phyloP scores from a whole-genome alignment of 495 filamentous ascomycete genomes.

The Cenococcum geophilum region DNA sequence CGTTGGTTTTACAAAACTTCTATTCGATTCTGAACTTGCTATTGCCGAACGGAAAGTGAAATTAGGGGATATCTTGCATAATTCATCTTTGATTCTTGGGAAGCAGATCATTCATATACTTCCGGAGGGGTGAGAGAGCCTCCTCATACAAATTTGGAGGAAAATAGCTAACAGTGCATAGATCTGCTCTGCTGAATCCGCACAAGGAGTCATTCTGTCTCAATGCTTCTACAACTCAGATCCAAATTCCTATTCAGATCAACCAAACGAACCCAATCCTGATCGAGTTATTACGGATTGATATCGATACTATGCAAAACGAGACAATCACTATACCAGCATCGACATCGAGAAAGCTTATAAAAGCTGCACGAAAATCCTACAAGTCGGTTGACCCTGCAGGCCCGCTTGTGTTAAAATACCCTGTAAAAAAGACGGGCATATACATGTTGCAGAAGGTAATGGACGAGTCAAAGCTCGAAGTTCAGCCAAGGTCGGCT shows the following conservation, averaged over 20 bases:
- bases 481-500: constrained; percentile 68
- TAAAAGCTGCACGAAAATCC: constrained; percentile 54
- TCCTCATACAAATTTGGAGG: neutral
- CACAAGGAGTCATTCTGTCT: constrained; percentile 70
- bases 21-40: constrained; percentile 85
- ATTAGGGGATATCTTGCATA: constrained; percentile 75
- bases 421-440: constrained; percentile 71
- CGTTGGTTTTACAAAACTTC: constrained; percentile 58
- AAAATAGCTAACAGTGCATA: constrained; percentile 39
- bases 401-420: constrained; percentile 52
- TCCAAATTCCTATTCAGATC: constrained; percentile 76
- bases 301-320: constrained; percentile 69
- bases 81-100: constrained; percentile 85
- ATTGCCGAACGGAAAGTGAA: constrained; percentile 87
- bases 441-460: constrained; percentile 79
- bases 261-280: constrained; percentile 85
- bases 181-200: constrained; percentile 82
- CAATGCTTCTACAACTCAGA: constrained; percentile 51
- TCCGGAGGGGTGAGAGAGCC: constrained; percentile 71
- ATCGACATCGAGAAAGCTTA: constrained; percentile 62
- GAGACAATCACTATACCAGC: constrained; percentile 69
- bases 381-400: constrained; percentile 46
- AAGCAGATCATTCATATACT: constrained; percentile 95
- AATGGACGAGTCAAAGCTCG: constrained; percentile 85
- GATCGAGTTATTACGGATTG: constrained; percentile 77